These are phyloP conservation scores for Aspergillus pseudoviridinutans DNA, from an alignment of 2,329 filamentous ascomycete genomes.

Conservation along the genomic window DNA sequence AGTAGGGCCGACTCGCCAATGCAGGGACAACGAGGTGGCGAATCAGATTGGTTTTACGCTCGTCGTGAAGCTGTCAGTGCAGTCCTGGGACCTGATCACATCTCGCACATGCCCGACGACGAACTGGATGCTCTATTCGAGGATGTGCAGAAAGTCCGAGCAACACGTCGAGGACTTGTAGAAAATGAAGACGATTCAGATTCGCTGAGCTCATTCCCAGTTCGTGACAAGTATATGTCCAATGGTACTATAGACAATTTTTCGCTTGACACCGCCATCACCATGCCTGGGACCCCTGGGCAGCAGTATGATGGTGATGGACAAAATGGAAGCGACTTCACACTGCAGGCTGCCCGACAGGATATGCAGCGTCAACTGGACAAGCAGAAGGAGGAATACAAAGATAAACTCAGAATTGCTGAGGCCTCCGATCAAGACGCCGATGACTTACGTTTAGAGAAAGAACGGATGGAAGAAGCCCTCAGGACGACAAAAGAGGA, in stretches of 20 bases:
- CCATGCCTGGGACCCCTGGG: conserved; percentile 83
- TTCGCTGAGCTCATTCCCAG: conserved; percentile 79
- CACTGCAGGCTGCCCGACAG: conserved; percentile 69
- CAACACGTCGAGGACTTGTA: conserved; percentile 69
- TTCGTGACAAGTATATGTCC: conserved; percentile 92
- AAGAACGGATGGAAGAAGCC: conserved; percentile 77
- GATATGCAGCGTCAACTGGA: conserved; percentile 81
- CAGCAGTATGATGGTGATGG: conserved; percentile 66
- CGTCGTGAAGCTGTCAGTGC: conserved; percentile 88
- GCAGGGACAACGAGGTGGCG: conserved; percentile 62
- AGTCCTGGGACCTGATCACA: conserved; percentile 83
- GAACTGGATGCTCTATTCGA: conserved; percentile 92
- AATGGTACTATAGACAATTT: conserved; percentile 94
- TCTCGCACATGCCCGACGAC: conserved; percentile 84
- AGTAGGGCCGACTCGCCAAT: conserved; percentile 78
- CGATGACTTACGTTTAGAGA: conserved; percentile 79
- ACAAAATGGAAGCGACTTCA: conserved; percentile 48
- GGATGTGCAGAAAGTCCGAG: conserved; percentile 83
- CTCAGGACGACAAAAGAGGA: conserved; percentile 75
- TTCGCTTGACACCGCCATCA: conserved; percentile 88
- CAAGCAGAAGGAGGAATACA: conserved; percentile 77
- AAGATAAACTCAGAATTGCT: conserved; percentile 69
- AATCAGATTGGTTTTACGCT: conserved; percentile 93
- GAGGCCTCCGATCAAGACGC: conserved; percentile 70
- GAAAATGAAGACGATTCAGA: conserved; percentile 74